Conservation (phyloP, 441 rosid species). For the Adansonia rubrostipa region DNA sequence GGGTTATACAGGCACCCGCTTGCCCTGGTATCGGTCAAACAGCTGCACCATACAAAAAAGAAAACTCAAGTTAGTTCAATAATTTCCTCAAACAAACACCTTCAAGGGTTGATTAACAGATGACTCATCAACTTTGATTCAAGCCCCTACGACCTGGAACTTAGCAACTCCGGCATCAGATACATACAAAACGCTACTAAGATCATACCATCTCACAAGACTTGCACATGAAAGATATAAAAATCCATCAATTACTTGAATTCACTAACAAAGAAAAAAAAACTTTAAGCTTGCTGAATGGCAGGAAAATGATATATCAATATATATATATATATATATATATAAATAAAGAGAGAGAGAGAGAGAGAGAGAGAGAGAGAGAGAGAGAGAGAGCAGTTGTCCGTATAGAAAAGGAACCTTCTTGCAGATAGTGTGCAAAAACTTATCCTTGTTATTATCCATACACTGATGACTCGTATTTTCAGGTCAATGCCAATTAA, state of each 20-base stretch:
- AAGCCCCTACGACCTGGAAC: not conserved
- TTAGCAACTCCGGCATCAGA: not conserved
- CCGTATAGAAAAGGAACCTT: not conserved
- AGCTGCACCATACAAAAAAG: conserved; percentile 45
- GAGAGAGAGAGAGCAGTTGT: not conserved
- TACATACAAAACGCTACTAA: not conserved
- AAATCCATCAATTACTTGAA: not conserved
- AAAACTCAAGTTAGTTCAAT: conserved; percentile 9
- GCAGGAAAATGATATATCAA: not conserved
- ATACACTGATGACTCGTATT: not conserved
- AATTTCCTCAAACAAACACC: not conserved
- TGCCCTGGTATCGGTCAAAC: conserved; percentile 60
- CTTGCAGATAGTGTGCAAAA: not conserved
- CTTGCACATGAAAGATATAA: not conserved
- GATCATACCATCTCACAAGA: not conserved
- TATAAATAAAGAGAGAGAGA: not conserved
- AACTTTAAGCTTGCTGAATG: not conserved
- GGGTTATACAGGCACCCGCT: conserved; percentile 57
- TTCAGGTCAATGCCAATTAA: not conserved
- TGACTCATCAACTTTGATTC: not conserved
- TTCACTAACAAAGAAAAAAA: not conserved
- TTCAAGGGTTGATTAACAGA: not conserved
- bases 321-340: too few relatives aligned
- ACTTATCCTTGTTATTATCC: not conserved
- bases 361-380: not conserved